A percentile compares a stretch with the other conserved stretches of the same genome.
Conservation (phyloP, 2,329 filamentous ascomycete species). For the Paraphaeosphaeria sporulosa region DNA sequence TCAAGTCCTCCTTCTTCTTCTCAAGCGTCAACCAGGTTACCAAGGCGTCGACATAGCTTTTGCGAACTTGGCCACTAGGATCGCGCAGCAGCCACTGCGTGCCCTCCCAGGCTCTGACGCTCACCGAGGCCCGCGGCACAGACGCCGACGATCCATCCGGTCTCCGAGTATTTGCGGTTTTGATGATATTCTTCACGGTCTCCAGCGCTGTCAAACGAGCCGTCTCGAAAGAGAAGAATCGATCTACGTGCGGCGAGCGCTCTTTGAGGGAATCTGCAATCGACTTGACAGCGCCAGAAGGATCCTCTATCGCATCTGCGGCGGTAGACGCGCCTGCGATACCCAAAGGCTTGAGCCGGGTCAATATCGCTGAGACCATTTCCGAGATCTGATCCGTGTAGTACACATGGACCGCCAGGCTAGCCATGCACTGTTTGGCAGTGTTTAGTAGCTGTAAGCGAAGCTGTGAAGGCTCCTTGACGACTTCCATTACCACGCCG, state of each 20-base stretch:
- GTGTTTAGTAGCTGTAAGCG: constrained; percentile 71
- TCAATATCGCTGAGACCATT: constrained; percentile 84
- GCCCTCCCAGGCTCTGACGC: constrained; percentile 90
- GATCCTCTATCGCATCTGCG: constrained; percentile 60
- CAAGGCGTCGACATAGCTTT: constrained; percentile 84
- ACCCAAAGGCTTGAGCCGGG: constrained; percentile 74
- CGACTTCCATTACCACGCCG: constrained; percentile 49
- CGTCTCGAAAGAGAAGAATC: constrained; percentile 69
- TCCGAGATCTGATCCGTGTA: constrained; percentile 96
- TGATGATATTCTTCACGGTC: constrained; percentile 81
- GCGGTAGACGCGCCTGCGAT: constrained; percentile 53
- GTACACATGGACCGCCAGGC: constrained; percentile 92
- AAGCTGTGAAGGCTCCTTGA: constrained; percentile 58
- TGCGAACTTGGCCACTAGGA: constrained; percentile 76
- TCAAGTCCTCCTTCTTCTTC: constrained; percentile 71
- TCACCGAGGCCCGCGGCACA: constrained; percentile 76
- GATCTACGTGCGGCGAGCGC: constrained; percentile 59
- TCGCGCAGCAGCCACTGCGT: constrained; percentile 92
- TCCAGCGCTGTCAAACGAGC: constrained; percentile 72
- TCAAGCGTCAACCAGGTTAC: constrained; percentile 86
- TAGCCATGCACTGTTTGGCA: constrained; percentile 84
- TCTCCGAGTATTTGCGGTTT: constrained; percentile 73
- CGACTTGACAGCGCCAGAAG: constrained; percentile 56
- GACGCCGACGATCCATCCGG: constrained; percentile 53
- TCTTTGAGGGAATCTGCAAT: constrained; percentile 60